Evolutionary conservation across 306 rosid genomes (phyloP).

Genomic region (Mimosa pudica): DNA sequence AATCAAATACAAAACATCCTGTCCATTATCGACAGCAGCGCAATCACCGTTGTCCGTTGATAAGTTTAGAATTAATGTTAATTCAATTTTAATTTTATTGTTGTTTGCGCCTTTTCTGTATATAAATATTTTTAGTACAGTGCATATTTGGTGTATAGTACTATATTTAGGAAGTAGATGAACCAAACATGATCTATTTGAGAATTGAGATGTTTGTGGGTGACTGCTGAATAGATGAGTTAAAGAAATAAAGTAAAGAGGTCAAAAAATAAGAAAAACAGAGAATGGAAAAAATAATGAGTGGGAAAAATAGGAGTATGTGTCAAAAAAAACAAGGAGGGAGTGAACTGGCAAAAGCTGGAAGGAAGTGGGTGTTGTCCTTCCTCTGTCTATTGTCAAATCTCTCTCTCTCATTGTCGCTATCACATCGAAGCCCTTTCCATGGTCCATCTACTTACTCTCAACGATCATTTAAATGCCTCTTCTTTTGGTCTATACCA

Average conservation of each 20-base stretch:
- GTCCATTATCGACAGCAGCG: neutral
- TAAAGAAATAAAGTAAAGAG: neutral
- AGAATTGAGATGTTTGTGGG: neutral
- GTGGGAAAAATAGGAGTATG: neutral
- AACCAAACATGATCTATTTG: neutral
- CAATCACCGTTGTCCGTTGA: neutral
- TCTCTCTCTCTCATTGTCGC: neutral
- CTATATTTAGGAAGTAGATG: neutral
- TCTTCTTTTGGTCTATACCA: neutral
- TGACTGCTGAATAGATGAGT: neutral
- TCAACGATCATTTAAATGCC: neutral
- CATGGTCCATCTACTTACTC: neutral
- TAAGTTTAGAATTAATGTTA: neutral
- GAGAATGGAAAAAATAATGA: neutral
- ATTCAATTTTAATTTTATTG: too few relatives aligned
- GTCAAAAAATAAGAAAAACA: too few relatives aligned
- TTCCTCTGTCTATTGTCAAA: neutral
- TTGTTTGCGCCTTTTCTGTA: neutral
- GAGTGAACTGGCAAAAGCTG: slow-evolving; percentile 14
- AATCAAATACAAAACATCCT: neutral
- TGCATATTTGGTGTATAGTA: neutral
- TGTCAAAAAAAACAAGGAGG: neutral
- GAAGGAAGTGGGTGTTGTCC: neutral
- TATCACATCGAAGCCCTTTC: neutral
- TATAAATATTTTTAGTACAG: neutral